Base-by-base conservation (phyloP, 106 monocot genomes). In the Cymbidium sinense region DNA sequence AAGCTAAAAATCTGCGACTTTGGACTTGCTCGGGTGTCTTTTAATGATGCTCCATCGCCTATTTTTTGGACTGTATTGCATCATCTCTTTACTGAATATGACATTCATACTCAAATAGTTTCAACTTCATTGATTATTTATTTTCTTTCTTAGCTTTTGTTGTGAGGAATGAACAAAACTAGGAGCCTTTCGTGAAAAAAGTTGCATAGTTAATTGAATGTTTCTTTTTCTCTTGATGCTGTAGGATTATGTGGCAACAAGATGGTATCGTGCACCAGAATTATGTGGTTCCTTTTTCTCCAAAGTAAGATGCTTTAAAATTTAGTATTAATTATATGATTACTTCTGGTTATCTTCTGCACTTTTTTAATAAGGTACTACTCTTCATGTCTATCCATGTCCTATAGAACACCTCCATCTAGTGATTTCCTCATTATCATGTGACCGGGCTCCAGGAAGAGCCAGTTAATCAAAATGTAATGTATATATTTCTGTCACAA, bases 201-300 rank as follows among this genome's bases (percentile, higher is more conserved):
- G 33, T 15, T 67, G 44, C 37, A 50, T 67, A 64, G 15, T 65
- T 67, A 20, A 70, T 62, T 76, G 33, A 20, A 50, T 67, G 9
- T 3, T 74, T 86, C 47, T 58, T 74, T 43, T 78, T 29, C 75
- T 65, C 36, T 70, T 50, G 78, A 70, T 21, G 21, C 78, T 47
- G 51, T 77, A 87, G 93, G 93, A 93, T 82, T 90, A 93, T 78
- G 93, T 88, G 77, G 90, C 93, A 73, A 93, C 90, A 77, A 88
- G 93, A 79, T 93, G 90, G 93, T 93, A 91, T 47, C 91, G 93
- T 58, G 93, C 93, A 75, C 93, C 93, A 58, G 91, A 93, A 80
- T 72, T 93, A 47, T 93, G 93, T 82, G 93, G 93, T 20, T 93
- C 93, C 25, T 93, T 93, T 84, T 93, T 93, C 79, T 88, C 91